Evolutionary conservation across 2,329 filamentous ascomycete species (phyloP).

Genomic region (Paramyrothecium roridum): DNA sequence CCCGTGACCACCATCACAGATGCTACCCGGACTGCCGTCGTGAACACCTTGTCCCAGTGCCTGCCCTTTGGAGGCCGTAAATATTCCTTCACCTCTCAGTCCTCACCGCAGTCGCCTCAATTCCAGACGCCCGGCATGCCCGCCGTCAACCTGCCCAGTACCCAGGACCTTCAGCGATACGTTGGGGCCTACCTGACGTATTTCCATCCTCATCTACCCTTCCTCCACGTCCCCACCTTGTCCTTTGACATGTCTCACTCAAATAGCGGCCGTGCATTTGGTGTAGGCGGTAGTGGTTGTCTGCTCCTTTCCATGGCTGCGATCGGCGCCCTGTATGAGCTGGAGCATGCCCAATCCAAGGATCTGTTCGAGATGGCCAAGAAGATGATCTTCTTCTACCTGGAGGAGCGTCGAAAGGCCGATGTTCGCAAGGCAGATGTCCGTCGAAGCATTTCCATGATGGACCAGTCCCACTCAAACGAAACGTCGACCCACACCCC

Average conservation of each 20-base stretch:
- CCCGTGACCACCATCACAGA: constrained; percentile 64
- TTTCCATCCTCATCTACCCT: constrained; percentile 93
- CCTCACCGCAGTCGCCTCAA: constrained; percentile 52
- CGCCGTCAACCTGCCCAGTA: constrained; percentile 68
- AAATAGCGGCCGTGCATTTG: constrained; percentile 56
- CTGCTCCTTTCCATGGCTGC: constrained; percentile 80
- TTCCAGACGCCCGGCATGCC: constrained; percentile 44
- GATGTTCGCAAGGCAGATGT: constrained; percentile 68
- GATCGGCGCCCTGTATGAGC: constrained; percentile 81
- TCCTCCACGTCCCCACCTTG: constrained; percentile 86
- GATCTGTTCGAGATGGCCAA: constrained; percentile 91
- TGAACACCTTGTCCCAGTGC: constrained; percentile 57
- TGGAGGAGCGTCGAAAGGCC: constrained; percentile 85
- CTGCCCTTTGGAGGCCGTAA: constrained; percentile 56
- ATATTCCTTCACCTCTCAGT: constrained; percentile 59
- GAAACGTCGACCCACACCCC: constrained; percentile 73
- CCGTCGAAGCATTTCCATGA: constrained; percentile 45
- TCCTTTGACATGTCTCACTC: constrained; percentile 80
- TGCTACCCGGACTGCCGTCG: constrained; percentile 58
- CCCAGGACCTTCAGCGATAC: constrained; percentile 83
- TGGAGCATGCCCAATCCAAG: constrained; percentile 73
- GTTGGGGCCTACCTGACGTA: constrained; percentile 86
- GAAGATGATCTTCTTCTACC: constrained; percentile 89
- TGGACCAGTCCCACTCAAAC: constrained; percentile 44
- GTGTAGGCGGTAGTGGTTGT: constrained; percentile 78